phyloP scores from a whole-genome alignment of 495 filamentous ascomycete genomes.

The Venustampulla echinocandica region DNA sequence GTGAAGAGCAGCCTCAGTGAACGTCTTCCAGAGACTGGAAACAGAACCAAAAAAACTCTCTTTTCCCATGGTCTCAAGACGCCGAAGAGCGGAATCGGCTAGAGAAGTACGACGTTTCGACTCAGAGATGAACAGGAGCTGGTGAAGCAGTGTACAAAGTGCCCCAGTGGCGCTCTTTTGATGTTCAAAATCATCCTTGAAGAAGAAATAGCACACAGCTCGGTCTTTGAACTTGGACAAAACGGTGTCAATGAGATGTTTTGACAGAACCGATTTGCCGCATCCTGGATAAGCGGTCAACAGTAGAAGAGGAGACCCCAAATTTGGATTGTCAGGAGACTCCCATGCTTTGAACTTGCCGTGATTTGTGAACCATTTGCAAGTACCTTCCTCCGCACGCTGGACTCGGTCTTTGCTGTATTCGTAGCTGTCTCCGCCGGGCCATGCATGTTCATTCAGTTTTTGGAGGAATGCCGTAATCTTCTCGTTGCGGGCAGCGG shows the following conservation, averaged over 20 bases:
- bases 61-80: conserved; percentile 11
- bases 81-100: conserved; percentile 18
- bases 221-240: conserved; percentile 15
- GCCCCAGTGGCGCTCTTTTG: conserved; percentile 11
- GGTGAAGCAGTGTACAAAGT: conserved; percentile 29
- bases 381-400: neutral
- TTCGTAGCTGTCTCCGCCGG: too few relatives aligned
- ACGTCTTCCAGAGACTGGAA: conserved; percentile 35
- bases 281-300: conserved; percentile 33
- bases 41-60: too few relatives aligned
- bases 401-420: neutral
- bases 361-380: neutral
- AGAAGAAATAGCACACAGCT: conserved; percentile 23
- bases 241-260: conserved; percentile 25
- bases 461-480: too few relatives aligned
- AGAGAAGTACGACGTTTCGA: too few relatives aligned
- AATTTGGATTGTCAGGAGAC: too few relatives aligned
- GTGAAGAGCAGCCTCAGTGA: conserved; percentile 27
- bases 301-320: conserved; percentile 31
- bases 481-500: too few relatives aligned
- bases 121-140: conserved; percentile 23
- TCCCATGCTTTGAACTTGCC: neutral
- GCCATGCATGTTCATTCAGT: too few relatives aligned
- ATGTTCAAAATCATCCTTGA: conserved; percentile 28
- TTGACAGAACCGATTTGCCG: conserved; percentile 37